Percentiles rank a stretch among this genome's conserved stretches.
Conservation (phyloP, 139 green algal species). For the Chlamydomonas schloesseri region DNA sequence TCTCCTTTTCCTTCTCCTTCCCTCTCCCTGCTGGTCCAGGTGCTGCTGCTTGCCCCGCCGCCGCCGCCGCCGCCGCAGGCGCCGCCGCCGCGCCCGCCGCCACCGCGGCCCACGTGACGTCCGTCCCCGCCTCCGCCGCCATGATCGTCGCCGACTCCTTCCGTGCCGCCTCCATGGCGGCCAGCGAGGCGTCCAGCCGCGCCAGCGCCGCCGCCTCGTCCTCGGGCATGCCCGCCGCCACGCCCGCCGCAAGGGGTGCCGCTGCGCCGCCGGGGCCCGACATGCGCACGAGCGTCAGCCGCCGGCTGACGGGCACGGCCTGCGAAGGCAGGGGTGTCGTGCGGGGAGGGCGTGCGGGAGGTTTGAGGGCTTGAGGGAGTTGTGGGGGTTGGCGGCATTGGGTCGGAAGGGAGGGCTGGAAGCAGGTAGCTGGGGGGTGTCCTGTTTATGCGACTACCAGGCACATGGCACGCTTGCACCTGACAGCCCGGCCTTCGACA, state of each 20-base stretch:
- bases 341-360: neutral
- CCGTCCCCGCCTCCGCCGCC: neutral
- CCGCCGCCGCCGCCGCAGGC: neutral
- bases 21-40: neutral
- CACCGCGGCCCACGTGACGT: neutral
- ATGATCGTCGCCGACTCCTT: neutral
- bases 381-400: neutral
- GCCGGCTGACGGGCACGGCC: constrained; percentile 8
- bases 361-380: too few species aligned
- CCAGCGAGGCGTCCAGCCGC: neutral
- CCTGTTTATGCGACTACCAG: too few species aligned
- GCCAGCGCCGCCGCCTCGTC: constrained; percentile 7
- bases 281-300: constrained; percentile 16
- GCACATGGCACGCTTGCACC: neutral
- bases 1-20: constrained; percentile 28
- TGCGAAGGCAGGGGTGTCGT: neutral
- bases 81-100: neutral
- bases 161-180: neutral
- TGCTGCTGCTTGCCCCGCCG: neutral
- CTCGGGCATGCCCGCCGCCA: neutral
- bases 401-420: neutral
- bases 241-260: neutral
- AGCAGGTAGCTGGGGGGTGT: too few species aligned
- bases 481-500: too few species aligned
- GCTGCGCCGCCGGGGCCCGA: neutral